These are phyloP conservation scores for Magnaporthiopsis rhizophila DNA, from an alignment of 2,329 filamentous ascomycete genomes.

Conservation along the genomic window DNA sequence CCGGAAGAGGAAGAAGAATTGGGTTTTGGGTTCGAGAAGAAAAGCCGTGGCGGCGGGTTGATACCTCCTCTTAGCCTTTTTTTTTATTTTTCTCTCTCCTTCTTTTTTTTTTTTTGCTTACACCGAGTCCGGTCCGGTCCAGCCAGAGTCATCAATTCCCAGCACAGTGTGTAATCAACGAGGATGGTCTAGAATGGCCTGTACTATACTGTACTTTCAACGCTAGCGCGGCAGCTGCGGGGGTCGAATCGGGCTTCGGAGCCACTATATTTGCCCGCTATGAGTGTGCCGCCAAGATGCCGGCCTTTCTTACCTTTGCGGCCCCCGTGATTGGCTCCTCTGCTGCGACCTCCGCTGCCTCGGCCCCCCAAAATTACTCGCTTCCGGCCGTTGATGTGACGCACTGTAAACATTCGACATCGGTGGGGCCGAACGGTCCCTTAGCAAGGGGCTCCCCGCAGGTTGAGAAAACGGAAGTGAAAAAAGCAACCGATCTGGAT, in stretches of 20 bases:
- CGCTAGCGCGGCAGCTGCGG: too few relatives aligned
- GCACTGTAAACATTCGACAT: not conserved
- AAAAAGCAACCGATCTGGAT: not conserved
- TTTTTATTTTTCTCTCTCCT: not conserved
- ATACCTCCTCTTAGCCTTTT: not conserved
- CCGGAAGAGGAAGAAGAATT: not conserved
- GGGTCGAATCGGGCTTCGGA: not conserved
- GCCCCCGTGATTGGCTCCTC: not conserved
- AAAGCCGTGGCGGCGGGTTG: not conserved
- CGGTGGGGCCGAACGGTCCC: not conserved
- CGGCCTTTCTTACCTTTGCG: not conserved
- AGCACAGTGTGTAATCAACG: not conserved
- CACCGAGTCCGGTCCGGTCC: not conserved
- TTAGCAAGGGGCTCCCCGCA: not conserved
- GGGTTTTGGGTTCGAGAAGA: not conserved
- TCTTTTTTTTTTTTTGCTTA: not conserved
- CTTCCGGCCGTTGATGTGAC: not conserved
- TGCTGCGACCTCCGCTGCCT: not conserved
- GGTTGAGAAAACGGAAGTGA: too few relatives aligned
- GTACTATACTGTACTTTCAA: too few relatives aligned
- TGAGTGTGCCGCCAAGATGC: not conserved
- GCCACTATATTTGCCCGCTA: not conserved
- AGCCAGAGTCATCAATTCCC: not conserved
- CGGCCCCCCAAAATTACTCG: not conserved
- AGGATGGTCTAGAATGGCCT: too few relatives aligned